Evolutionary conservation across 2,329 filamentous ascomycete species (phyloP).

Genomic region (Capronia epimyces): DNA sequence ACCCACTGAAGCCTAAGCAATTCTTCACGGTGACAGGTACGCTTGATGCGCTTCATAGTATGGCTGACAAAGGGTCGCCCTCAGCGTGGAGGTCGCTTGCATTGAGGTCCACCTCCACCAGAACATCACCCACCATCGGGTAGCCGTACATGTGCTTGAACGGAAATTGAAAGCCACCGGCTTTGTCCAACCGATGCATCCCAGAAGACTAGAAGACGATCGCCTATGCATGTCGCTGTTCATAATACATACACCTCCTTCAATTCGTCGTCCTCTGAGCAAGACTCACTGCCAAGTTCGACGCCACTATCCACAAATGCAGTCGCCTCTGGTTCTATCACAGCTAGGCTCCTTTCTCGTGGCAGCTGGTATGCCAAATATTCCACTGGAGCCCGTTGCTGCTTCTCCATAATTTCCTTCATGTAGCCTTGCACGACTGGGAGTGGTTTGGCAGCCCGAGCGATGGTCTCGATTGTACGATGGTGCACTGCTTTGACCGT

Average conservation of each 20-base stretch:
- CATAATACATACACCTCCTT: constrained; percentile 25
- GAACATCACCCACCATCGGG: constrained; percentile 1
- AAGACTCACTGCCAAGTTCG: constrained; percentile 23
- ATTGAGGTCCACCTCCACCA: not conserved
- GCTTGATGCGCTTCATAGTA: no score
- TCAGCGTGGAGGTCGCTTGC: no score
- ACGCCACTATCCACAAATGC: constrained; percentile 29
- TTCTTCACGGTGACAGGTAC: no score
- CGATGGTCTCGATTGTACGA: constrained; percentile 50
- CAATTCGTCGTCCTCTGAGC: constrained; percentile 28
- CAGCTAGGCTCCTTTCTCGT: constrained; percentile 31
- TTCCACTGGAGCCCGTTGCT: constrained; percentile 50
- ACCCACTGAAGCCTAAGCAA: no score
- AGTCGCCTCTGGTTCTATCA: constrained; percentile 9
- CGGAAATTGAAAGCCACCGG: not conserved
- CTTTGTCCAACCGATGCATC: constrained; percentile 2
- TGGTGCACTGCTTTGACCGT: constrained; percentile 50
- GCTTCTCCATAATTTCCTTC: constrained; percentile 54
- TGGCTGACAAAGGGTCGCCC: no score
- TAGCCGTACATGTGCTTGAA: constrained; percentile 7
- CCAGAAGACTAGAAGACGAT: not conserved
- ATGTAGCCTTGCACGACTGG: constrained; percentile 52
- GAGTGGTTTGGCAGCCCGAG: constrained; percentile 51
- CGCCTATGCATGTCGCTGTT: not conserved
- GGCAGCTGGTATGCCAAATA: constrained; percentile 54